A percentile compares a stretch with the other conserved stretches of the same genome.
These are phyloP conservation scores for Citrus reticulata DNA, from an alignment of 345 rosid species.

Conservation along the genomic window DNA sequence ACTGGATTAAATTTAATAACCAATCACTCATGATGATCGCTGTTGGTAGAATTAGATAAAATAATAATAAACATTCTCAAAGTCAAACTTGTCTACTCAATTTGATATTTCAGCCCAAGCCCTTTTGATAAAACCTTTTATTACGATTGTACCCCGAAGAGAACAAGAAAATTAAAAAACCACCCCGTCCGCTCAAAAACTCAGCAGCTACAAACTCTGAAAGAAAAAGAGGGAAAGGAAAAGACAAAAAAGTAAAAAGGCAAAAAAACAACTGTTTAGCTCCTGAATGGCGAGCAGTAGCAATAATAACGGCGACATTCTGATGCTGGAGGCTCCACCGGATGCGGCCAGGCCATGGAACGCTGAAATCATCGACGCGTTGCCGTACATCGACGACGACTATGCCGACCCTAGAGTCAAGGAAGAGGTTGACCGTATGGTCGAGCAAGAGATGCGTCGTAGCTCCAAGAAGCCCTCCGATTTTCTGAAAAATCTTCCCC, in stretches of 20 bases:
- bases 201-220: neutral
- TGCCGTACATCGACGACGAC: conserved; percentile 97
- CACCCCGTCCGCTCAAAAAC: neutral
- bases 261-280: neutral
- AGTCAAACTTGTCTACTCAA: too few relatives aligned
- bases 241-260: too few relatives aligned
- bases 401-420: conserved; percentile 69
- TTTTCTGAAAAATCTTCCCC: conserved; percentile 77
- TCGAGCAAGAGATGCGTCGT: conserved; percentile 96
- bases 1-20: too few relatives aligned
- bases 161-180: neutral
- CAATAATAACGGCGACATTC: conserved; percentile 41
- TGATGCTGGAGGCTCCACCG: conserved; percentile 83
- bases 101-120: neutral
- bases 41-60: too few relatives aligned
- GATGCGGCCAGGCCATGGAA: conserved; percentile 64
- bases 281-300: conserved; percentile 24
- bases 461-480: conserved; percentile 89
- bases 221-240: neutral
- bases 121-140: neutral
- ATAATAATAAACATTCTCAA: too few relatives aligned
- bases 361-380: conserved; percentile 80
- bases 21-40: too few relatives aligned
- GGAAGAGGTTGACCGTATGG: conserved; percentile 80
- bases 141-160: neutral